phyloP scores from a whole-genome alignment of 345 rosid genomes.

The Microthlaspi erraticum region DNA sequence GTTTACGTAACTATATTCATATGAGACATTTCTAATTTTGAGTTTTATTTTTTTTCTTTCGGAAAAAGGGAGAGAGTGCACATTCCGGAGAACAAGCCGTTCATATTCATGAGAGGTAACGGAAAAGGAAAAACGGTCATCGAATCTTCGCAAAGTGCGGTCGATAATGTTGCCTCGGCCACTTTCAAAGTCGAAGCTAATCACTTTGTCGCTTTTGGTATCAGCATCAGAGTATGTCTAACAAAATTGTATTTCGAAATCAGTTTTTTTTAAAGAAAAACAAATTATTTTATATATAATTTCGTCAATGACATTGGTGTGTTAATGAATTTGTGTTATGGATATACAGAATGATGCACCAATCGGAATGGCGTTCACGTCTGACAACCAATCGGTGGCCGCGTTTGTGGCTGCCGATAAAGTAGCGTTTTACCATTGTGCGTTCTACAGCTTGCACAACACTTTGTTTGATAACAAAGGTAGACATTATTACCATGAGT shows the following conservation, averaged over 20 bases:
- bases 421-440: conserved; percentile 88
- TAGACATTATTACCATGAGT: conserved; percentile 79
- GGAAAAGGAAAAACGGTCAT: conserved; percentile 81
- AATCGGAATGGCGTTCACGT: conserved; percentile 80
- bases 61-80: conserved; percentile 66
- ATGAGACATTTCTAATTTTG: conserved; percentile 5
- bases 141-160: conserved; percentile 60
- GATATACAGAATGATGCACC: conserved; percentile 83
- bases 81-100: conserved; percentile 71
- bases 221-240: conserved; percentile 73
- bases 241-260: background rate
- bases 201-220: conserved; percentile 75
- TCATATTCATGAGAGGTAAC: conserved; percentile 90
- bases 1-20: background rate
- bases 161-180: conserved; percentile 72
- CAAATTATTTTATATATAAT: no score
- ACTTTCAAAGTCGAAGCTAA: conserved; percentile 70
- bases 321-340: background rate
- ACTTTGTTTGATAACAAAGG: conserved; percentile 94
- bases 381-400: conserved; percentile 95
- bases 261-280: no score
- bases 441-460: conserved; percentile 86
- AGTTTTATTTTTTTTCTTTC: background rate
- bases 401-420: conserved; percentile 81
- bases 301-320: conserved; percentile 1